Evolutionary conservation across 345 rosid species (phyloP).

Genomic region (Gossypium herbaceum): DNA sequence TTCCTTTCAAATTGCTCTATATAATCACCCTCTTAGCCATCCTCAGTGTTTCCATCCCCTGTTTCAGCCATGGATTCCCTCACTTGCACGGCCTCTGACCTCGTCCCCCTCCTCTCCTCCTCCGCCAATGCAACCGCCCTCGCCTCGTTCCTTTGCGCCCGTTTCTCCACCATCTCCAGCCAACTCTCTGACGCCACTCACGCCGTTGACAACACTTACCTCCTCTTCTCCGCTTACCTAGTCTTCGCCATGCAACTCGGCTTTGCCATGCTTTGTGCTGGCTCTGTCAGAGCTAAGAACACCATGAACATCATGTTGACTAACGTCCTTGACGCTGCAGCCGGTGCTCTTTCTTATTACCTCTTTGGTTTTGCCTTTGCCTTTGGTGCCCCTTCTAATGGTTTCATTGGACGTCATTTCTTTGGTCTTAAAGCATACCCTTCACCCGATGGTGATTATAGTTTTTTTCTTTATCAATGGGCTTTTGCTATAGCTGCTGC

Average conservation of each 20-base stretch:
- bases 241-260: conserved; percentile 84
- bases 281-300: conserved; percentile 76
- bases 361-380: conserved; percentile 79
- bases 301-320: conserved; percentile 85
- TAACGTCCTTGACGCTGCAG: conserved; percentile 69
- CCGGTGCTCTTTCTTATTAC: conserved; percentile 68
- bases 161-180: conserved; percentile 26
- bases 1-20: not conserved
- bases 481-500: conserved; percentile 78
- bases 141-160: conserved; percentile 53
- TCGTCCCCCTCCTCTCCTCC: conserved; percentile 30
- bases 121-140: conserved; percentile 28
- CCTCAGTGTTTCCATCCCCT: not conserved
- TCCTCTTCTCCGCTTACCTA: conserved; percentile 78
- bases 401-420: conserved; percentile 62
- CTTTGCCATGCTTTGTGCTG: conserved; percentile 84
- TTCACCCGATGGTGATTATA: conserved; percentile 32
- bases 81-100: conserved; percentile 40
- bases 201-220: conserved; percentile 67
- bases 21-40: not conserved
- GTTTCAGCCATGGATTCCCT: conserved; percentile 12
- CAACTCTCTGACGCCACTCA: conserved; percentile 39
- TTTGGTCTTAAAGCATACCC: conserved; percentile 50
- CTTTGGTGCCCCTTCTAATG: conserved; percentile 68
- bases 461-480: conserved; percentile 75